These are phyloP conservation scores for Cladosporium velox DNA, from an alignment of 2,329 filamentous ascomycete species.

Conservation along the genomic window DNA sequence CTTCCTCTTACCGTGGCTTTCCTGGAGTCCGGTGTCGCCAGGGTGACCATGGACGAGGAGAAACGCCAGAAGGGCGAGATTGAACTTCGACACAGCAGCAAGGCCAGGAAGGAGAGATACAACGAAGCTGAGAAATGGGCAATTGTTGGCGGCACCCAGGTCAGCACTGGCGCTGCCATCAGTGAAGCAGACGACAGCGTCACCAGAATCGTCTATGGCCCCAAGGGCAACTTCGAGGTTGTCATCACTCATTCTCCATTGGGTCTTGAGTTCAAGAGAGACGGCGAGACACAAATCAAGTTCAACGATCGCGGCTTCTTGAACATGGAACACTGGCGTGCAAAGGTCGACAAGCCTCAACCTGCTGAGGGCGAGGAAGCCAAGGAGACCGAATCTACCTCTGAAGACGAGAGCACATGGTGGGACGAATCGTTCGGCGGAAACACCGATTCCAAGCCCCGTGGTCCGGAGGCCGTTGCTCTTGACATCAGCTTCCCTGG, in stretches of 20 bases:
- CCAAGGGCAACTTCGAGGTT: conserved; percentile 73
- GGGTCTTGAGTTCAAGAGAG: conserved; percentile 79
- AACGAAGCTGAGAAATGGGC: conserved; percentile 87
- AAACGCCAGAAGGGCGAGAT: conserved; percentile 86
- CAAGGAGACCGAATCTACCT: conserved; percentile 51
- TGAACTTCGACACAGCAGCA: conserved; percentile 79
- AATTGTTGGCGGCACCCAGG: conserved; percentile 75
- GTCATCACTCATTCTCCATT: conserved; percentile 83
- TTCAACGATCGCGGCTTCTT: conserved; percentile 87
- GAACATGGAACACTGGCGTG: conserved; percentile 94
- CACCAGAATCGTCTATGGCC: conserved; percentile 76
- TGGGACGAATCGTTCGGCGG: conserved; percentile 97
- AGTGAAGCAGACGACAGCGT: conserved; percentile 67
- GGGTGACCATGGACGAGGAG: conserved; percentile 89
- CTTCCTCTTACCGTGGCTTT: conserved; percentile 86
- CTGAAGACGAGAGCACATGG: conserved; percentile 84
- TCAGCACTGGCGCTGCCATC: conserved; percentile 71
- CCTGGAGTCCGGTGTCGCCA: conserved; percentile 82
- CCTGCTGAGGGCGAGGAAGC: conserved; percentile 59
- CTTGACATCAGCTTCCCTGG: conserved; percentile 90
- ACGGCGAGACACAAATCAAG: conserved; percentile 78
- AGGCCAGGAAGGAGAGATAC: conserved; percentile 86
- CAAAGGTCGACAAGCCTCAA: conserved; percentile 70
- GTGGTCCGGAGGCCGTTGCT: conserved; percentile 86
- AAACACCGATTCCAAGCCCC: conserved; percentile 93